Base-by-base conservation (phyloP, 139 green algal genomes). In the Raphidocelis subcapitata region DNA sequence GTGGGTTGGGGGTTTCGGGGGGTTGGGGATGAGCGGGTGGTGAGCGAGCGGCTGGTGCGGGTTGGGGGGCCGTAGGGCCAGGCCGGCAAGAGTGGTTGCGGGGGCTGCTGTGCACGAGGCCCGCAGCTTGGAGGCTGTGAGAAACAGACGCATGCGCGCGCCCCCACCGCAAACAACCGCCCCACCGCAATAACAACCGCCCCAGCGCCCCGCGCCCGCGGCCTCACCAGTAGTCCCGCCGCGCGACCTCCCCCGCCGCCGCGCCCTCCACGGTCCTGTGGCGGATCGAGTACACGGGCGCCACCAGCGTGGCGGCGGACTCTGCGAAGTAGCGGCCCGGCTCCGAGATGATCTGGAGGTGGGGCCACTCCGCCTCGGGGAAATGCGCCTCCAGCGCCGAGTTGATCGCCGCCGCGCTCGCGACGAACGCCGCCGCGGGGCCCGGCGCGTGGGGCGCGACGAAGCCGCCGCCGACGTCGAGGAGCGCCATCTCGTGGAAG, bases 391-490 rank as follows among this genome's bases (percentile, higher is more conserved):
- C 94, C 2, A 99, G 76, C 0, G 93, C 90, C 3, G 73, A 65
- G 74, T 97, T 98, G 72, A 99, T 90, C 5, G 89, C 89, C 47
- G 73, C 66, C 16, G 93, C 88, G 23, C 97, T 92, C 35, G 84
- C 85, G 47, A 86, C 84, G 65, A 95, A 84, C 72, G 90, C 87
- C 10, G 95, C 90, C 35, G 82, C 82, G 72, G 87, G 89, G 18
- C 67, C 64, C 2, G 73, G 69, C 59, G 87, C 74, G 76, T 94
- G 89, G 32, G 85, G 80, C 60, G 87, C 93, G 29, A 83, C 91
- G 84, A 99, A 98, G 59, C 95, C 95, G 56, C 95, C 95, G 46
- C 95, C 95, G 65, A 99, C 94, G 84, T 99, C 95, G 36, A 99
- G 85, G 61, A 97, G 73, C 51, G 88, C 79, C 91, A 99, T 96